Percentiles rank a stretch among this genome's conserved stretches.
Evolutionary conservation across 2,329 filamentous ascomycete genomes (phyloP).

Genomic region (Pyricularia pennisetigena): DNA sequence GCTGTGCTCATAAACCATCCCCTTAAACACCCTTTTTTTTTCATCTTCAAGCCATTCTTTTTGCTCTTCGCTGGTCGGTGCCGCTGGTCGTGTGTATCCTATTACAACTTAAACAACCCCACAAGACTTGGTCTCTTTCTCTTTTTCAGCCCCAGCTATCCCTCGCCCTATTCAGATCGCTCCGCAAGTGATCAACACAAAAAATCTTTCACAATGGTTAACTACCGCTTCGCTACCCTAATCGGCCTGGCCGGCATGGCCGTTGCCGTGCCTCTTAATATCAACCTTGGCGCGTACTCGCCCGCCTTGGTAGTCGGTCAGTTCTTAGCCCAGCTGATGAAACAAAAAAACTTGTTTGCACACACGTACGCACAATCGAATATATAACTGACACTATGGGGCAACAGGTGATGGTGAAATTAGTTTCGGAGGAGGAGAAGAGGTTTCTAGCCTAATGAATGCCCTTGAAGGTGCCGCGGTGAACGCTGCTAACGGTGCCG

Average conservation of each 20-base stretch:
- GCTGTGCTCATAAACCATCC: constrained; percentile 1
- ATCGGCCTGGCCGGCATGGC: constrained; percentile 8
- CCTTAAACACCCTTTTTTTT: not conserved
- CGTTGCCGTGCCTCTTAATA: constrained; percentile 14
- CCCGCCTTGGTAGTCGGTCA: constrained; percentile 29
- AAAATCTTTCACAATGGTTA: constrained; percentile 9
- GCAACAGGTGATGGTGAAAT: constrained; percentile 32
- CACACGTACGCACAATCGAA: not conserved
- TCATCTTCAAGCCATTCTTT: not conserved
- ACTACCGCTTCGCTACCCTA: constrained; percentile 8
- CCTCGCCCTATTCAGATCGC: not conserved
- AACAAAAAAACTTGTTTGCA: not conserved
- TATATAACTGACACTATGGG: constrained; percentile 6
- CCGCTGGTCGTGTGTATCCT: constrained; percentile 1
- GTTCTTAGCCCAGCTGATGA: not conserved
- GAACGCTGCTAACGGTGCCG: constrained; percentile 24
- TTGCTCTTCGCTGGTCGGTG: not conserved
- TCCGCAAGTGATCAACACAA: not conserved
- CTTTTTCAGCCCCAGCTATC: not conserved
- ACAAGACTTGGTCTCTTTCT: not conserved
- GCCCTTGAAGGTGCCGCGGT: constrained; percentile 35
- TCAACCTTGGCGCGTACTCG: constrained; percentile 34
- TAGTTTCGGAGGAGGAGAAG: constrained; percentile 33
- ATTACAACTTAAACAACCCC: not conserved
- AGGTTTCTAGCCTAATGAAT: constrained; percentile 33